Evolutionary conservation across 2,329 filamentous ascomycete genomes (phyloP).

Genomic region (Sporothrix sp.): DNA sequence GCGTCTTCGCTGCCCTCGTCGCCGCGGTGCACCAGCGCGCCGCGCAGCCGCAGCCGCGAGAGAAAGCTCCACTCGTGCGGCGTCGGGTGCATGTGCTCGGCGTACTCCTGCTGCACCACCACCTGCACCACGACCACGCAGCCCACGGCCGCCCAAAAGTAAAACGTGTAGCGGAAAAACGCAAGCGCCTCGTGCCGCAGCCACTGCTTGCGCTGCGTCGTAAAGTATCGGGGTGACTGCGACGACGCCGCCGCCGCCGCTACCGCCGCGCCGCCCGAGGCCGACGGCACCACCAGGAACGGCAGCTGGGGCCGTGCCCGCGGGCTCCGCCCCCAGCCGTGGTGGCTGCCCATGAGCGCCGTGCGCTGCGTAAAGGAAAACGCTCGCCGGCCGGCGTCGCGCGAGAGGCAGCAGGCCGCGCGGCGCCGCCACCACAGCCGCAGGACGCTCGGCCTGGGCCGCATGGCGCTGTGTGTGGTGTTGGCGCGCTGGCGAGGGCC

Average conservation of each 20-base stretch:
- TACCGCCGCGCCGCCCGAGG: background rate
- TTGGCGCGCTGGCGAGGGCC: background rate
- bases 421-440: constrained; percentile 6
- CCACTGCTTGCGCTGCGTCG: constrained; percentile 65
- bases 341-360: background rate
- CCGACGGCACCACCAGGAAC: constrained; percentile 36
- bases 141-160: constrained; percentile 53
- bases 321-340: constrained; percentile 2
- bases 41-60: constrained; percentile 58
- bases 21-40: constrained; percentile 50
- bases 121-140: constrained; percentile 52
- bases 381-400: background rate
- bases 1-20: constrained; percentile 33
- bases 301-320: constrained; percentile 35
- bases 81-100: constrained; percentile 69
- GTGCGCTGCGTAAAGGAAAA: constrained; percentile 8
- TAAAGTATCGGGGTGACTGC: constrained; percentile 55
- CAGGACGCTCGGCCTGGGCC: constrained; percentile 1
- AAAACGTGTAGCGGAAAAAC: constrained; percentile 56
- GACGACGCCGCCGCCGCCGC: too few relatives aligned
- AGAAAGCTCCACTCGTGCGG: constrained; percentile 71
- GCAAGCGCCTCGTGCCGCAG: constrained; percentile 61
- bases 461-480: constrained; percentile 1
- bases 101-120: constrained; percentile 60
- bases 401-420: background rate